These are phyloP conservation scores for Podaxis sp. DNA, from an alignment of 768 basidiomycete genomes.

Conservation along the genomic window DNA sequence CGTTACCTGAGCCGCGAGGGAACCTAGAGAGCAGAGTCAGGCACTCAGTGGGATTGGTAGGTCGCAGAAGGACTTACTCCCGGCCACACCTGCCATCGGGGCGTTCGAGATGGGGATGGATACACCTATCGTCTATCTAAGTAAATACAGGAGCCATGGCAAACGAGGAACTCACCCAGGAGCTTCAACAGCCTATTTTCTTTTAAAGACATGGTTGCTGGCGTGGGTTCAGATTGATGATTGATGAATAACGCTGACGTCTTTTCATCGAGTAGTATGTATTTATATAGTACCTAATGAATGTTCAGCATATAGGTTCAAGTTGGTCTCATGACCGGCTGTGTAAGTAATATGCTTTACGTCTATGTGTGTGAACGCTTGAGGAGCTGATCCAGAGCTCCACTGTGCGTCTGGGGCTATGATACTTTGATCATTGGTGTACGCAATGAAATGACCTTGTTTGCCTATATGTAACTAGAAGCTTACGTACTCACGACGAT, in stretches of 20 bases:
- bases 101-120: constrained; percentile 57
- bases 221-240: neutral
- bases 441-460: no score
- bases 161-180: neutral
- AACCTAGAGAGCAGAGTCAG: constrained; percentile 25
- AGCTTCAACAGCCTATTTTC: neutral
- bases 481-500: neutral
- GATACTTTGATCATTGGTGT: no score
- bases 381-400: no score
- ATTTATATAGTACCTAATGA: no score
- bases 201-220: neutral
- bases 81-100: constrained; percentile 70
- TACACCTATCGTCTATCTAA: constrained; percentile 33
- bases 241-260: neutral
- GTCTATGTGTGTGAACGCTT: no score
- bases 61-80: constrained; percentile 32
- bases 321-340: no score
- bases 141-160: neutral
- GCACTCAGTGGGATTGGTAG: neutral
- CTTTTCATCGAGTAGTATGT: no score
- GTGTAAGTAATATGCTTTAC: no score
- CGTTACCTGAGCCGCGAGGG: constrained; percentile 57
- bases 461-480: neutral
- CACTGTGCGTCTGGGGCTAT: no score
- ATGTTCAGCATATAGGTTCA: no score